Evolutionary conservation across 306 rosid genomes (phyloP), one percentile per base, ranked within the genome.

Genomic region (Prinsepia uniflora): DNA sequence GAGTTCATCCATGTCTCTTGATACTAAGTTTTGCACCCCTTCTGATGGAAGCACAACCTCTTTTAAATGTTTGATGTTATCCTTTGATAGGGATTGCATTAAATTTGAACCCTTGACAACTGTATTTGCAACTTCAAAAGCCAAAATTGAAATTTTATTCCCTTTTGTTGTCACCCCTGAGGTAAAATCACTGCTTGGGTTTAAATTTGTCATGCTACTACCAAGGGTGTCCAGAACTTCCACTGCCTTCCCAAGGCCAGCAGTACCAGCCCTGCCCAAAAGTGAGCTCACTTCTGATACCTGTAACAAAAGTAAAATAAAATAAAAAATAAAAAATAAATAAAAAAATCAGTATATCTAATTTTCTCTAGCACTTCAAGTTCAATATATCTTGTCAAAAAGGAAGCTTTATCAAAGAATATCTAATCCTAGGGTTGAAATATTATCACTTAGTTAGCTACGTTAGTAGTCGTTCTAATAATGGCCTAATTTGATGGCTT

Each of bases 171-270:
- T 77, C 71, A 89, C 83, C 24, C 97, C 97, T 6, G 97, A 86
- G 47, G 90, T 95, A 85, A 95, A 95, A 71, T 93, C 91, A 77
- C 92, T 80, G 63, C 80, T 83, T 63, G 85, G 84, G 80, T 91
- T 89, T 83, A 95, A 86, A 84, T 74, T 89, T 61, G 97, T 89
- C 92, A 95, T 87, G 76, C 99, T 95, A 81, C 99, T 95, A 34
- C 96, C 97, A 82, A 95, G 88, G 22, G 97, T 95, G 83, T 95
- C 97, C 90, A 95, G 84, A 75, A 95, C 99, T 41, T 95, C 99
- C 53, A 91, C 99, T 30, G 99, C 99, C 85, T 95, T 95, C 78
- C 99, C 99, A 69, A 95, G 85, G 83, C 99, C 96, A 46, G 79
- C 97, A 62, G 96, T 95, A 81, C 99, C 96, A 73, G 99, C 99